Base-by-base conservation (phyloP, 257 asterid genomes). In the Cordia subcordata region DNA sequence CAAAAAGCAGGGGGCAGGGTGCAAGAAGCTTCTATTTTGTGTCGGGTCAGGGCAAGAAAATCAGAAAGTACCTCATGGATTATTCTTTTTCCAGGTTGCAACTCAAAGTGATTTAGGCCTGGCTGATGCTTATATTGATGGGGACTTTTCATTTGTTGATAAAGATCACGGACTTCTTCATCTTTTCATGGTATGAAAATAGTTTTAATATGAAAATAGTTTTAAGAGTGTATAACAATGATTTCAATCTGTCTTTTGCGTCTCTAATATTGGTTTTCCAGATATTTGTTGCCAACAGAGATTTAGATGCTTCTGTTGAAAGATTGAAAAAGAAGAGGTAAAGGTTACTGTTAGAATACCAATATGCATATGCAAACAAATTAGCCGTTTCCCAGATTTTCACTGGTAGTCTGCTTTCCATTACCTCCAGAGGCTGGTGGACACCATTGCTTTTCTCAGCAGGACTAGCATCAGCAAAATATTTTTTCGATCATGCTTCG, bases 101-200 rank as follows among this genome's bases (percentile, higher is more conserved):
- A 85, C 79, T 47, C 83, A 81, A 77, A 85, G 89, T 12, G 95
- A 91, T 67, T 68, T 88, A 74, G 98, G 98, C 71, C 81, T 91
- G 20, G 96, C 96, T 0, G 96, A 91, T 57, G 94, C 96, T 40
- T 91, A 85, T 42, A 83, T 91, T 21, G 79, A 85, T 37, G 96
- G 95, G 15, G 92, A 91, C 49, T 82, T 91, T 59, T 83, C 96
- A 59, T 83, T 88, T 13, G 84, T 83, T 8, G 94, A 88, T 60
- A 69, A 80, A 68, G 61, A 79, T 11, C 70, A 80, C 54, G 95
- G 94, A 12, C 79, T 91, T 70, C 85, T 85, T 57, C 77, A 80
- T 61, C 87, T 87, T 68, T 85, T 85, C 73, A 79, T 84, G 90
- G 98, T 91, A 62, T 80, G 84, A 10, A 27, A 55, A 62, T 19